Conservation (phyloP, 78 protist species). For the Dictyostelium capitatum region DNA sequence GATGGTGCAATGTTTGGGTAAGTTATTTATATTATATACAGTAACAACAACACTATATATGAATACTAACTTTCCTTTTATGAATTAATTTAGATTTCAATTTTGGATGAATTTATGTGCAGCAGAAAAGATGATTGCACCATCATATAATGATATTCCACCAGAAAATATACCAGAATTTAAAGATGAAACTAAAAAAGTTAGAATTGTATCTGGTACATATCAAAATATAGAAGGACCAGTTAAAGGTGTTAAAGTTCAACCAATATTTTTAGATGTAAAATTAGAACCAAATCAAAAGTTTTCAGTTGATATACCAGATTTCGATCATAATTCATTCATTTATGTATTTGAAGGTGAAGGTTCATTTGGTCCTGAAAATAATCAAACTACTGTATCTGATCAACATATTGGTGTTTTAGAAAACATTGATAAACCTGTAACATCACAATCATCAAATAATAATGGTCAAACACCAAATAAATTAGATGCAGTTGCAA, state of each 20-base stretch:
- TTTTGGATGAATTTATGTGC: slow-evolving; percentile 89
- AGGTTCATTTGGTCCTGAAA: slow-evolving; percentile 51
- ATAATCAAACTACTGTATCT: not conserved
- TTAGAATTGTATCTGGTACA: slow-evolving; percentile 72
- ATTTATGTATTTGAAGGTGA: slow-evolving; percentile 49
- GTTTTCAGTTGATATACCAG: slow-evolving; percentile 28
- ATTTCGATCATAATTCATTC: slow-evolving; percentile 55
- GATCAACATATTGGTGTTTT: slow-evolving; percentile 31
- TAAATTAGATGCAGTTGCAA: slow-evolving; percentile 17
- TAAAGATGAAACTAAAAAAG: not conserved
- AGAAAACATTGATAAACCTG: not conserved
- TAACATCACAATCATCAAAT: no score
- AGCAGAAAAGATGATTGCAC: slow-evolving; percentile 85
- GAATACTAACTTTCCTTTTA: no score
- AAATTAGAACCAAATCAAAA: slow-evolving; percentile 19
- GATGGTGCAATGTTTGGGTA: slow-evolving; percentile 78
- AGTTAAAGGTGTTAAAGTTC: slow-evolving; percentile 33
- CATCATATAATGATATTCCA: slow-evolving; percentile 82
- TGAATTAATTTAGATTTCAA: slow-evolving; percentile 86
- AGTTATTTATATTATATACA: no score
- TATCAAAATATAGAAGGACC: slow-evolving; percentile 17
- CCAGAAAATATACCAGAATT: slow-evolving; percentile 40
- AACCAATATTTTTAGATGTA: slow-evolving; percentile 62
- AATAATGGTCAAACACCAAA: not conserved
- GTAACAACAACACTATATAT: no score